These are phyloP conservation scores for Hypoxylon sp. DNA, from an alignment of 2,329 filamentous ascomycete species.

Conservation along the genomic window DNA sequence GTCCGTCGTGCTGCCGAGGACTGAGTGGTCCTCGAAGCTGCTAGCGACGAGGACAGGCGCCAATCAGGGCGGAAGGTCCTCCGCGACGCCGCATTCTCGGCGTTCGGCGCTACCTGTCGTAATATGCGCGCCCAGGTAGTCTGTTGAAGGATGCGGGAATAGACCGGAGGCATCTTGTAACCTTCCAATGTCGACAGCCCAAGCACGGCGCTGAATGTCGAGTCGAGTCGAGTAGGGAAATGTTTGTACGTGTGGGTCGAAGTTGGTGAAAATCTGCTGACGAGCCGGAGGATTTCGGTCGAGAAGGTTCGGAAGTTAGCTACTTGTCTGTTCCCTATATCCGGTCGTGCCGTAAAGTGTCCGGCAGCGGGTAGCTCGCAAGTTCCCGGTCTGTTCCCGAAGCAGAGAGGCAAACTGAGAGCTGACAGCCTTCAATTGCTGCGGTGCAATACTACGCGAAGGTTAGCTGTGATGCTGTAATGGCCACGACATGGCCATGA, in stretches of 20 bases:
- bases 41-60: slow-evolving; percentile 13
- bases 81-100: slow-evolving; percentile 27
- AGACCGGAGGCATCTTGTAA: slow-evolving; percentile 21
- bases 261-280: slow-evolving; percentile 11
- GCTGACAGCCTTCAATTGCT: background rate
- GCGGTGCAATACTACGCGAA: background rate
- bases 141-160: slow-evolving; percentile 15
- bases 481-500: slow-evolving; percentile 29
- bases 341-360: slow-evolving; percentile 16
- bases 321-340: slow-evolving; percentile 20
- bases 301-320: slow-evolving; percentile 28
- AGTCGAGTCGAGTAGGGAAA: background rate
- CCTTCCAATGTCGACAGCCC: background rate
- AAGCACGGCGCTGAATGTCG: background rate
- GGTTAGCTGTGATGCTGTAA: background rate
- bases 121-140: slow-evolving; percentile 7
- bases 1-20: slow-evolving; percentile 24
- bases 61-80: slow-evolving; percentile 33
- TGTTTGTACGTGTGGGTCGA: background rate
- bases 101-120: slow-evolving; percentile 28
- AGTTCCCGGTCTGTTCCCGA: background rate
- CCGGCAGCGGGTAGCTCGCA: background rate
- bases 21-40: slow-evolving; percentile 15
- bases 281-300: slow-evolving; percentile 20
- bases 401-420: background rate